These are phyloP conservation scores for Colletotrichum trifolii DNA, from an alignment of 2,329 filamentous ascomycete species.

Conservation along the genomic window DNA sequence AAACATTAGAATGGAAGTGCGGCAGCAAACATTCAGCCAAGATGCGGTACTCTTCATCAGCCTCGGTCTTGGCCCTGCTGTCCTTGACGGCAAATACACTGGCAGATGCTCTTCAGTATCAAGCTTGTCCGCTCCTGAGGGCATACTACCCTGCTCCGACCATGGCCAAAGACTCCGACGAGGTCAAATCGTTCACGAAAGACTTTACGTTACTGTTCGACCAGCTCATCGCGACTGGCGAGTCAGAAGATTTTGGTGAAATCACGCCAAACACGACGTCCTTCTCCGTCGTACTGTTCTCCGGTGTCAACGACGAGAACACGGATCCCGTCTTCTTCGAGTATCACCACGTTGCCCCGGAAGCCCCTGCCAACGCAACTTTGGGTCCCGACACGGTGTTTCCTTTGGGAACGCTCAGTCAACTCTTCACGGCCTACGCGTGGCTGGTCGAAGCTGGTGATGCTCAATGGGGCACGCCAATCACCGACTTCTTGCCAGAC, in stretches of 20 bases:
- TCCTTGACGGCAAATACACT: not conserved
- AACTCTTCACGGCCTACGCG: constrained; percentile 47
- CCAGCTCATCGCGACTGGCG: constrained; percentile 36
- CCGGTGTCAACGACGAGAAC: constrained; percentile 14
- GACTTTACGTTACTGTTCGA: constrained; percentile 39
- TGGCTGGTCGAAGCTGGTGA: constrained; percentile 46
- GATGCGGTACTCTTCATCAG: not conserved
- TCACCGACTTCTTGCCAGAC: constrained; percentile 45
- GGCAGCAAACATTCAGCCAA: not conserved
- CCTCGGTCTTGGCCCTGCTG: not conserved
- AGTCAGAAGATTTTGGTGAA: constrained; percentile 39
- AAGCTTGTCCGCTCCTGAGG: constrained; percentile 38
- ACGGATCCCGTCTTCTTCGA: constrained; percentile 38
- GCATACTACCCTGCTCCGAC: constrained; percentile 37
- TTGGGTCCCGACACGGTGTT: constrained; percentile 42
- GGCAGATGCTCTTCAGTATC: constrained; percentile 22
- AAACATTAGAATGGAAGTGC: no score
- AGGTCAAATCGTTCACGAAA: constrained; percentile 27
- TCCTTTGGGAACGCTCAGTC: constrained; percentile 44
- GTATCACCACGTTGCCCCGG: constrained; percentile 40
- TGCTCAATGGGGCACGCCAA: constrained; percentile 41
- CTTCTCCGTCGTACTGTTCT: constrained; percentile 43
- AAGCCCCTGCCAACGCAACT: constrained; percentile 5
- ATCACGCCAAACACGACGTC: constrained; percentile 42
- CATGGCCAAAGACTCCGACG: constrained; percentile 28